phyloP scores from a whole-genome alignment of 1,284 basidiomycete species.

The Sanghuangporus sanghuang region DNA sequence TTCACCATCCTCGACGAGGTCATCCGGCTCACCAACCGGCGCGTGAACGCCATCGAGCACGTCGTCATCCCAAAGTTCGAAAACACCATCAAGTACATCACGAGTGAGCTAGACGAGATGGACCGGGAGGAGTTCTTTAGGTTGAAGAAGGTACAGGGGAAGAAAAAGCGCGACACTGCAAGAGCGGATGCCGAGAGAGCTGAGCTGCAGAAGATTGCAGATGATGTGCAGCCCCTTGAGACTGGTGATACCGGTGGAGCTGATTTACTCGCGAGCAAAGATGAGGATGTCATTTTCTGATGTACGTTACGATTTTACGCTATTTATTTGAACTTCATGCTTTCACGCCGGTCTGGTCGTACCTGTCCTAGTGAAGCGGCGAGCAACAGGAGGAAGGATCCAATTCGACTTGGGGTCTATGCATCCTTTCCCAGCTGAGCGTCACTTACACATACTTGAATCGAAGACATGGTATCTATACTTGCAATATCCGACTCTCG shows the following conservation, averaged over 20 bases:
- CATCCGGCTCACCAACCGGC: conserved; percentile 95
- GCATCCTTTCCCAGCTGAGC: too few relatives aligned
- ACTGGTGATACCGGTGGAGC: conserved; percentile 28
- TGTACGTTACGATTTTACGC: neutral
- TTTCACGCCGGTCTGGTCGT: conserved; percentile 39
- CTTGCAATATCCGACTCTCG: too few relatives aligned
- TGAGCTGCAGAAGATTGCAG: conserved; percentile 17
- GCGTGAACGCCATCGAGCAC: conserved; percentile 99
- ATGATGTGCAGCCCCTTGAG: conserved; percentile 25
- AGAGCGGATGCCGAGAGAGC: conserved; percentile 37
- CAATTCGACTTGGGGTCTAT: too few relatives aligned
- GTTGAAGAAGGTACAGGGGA: conserved; percentile 94
- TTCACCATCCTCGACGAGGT: conserved; percentile 99
- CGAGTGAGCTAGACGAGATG: conserved; percentile 95
- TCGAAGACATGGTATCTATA: too few relatives aligned
- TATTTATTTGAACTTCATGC: neutral
- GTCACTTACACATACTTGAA: too few relatives aligned
- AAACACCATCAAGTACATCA: conserved; percentile 96
- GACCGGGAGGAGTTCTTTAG: conserved; percentile 97
- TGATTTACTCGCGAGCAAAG: conserved; percentile 80
- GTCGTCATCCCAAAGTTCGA: conserved; percentile 94
- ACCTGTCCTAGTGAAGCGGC: too few relatives aligned
- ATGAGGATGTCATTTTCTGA: conserved; percentile 90
- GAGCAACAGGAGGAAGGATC: too few relatives aligned
- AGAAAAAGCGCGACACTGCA: conserved; percentile 86